These are phyloP conservation scores for Phaeosphaeriaceae sp. DNA, from an alignment of 2,329 filamentous ascomycete genomes.

Conservation along the genomic window DNA sequence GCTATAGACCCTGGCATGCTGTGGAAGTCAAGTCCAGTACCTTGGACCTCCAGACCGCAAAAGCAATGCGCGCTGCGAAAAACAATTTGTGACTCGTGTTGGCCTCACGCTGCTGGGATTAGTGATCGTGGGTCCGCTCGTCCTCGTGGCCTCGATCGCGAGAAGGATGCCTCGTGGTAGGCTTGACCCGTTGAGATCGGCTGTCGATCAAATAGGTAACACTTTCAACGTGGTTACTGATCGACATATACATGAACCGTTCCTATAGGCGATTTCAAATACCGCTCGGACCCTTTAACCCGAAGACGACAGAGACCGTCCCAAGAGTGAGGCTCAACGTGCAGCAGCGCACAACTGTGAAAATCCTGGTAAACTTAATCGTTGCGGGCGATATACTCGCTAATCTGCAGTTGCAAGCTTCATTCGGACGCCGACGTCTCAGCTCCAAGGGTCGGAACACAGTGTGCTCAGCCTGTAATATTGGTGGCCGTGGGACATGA, in stretches of 20 bases:
- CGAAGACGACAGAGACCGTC: constrained; percentile 3
- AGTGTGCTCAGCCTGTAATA: constrained; percentile 1
- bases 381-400: constrained; percentile 1
- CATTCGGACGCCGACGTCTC: background rate
- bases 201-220: background rate
- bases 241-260: constrained; percentile 2
- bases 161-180: background rate
- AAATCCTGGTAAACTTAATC: constrained; percentile 1
- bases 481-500: constrained; percentile 1
- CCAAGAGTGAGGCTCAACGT: constrained; percentile 15
- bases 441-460: background rate
- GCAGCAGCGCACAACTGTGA: background rate
- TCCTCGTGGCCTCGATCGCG: background rate
- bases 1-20: background rate
- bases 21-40: background rate
- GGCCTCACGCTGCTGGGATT: background rate
- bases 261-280: constrained; percentile 1
- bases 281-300: background rate
- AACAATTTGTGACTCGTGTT: background rate
- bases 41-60: background rate
- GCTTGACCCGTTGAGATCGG: background rate
- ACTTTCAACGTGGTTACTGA: background rate
- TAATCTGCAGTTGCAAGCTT: constrained; percentile 11
- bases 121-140: background rate
- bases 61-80: background rate